Evolutionary conservation across 2,329 filamentous ascomycete genomes (phyloP), one percentile per base, ranked within the genome.

Genomic region (Meredithiella fracta): DNA sequence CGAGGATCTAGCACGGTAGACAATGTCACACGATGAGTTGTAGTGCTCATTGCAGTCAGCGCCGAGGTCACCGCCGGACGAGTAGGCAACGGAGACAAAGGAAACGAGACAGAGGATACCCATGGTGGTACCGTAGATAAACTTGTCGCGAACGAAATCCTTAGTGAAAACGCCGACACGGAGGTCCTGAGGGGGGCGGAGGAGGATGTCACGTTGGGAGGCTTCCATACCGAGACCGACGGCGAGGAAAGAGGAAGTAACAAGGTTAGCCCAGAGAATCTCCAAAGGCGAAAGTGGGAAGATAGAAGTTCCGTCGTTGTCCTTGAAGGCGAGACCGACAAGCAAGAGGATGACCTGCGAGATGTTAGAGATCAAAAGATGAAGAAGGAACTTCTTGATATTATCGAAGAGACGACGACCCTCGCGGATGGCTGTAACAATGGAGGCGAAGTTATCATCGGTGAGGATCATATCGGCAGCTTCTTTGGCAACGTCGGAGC

Each of bases 381-480:
- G 82, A 49, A 86, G 66, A 40, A 80, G 66, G 63, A 80, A 80
- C 74, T 79, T 54, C 64, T 86, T 81, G 59, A 86, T 84, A 60
- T 86, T 86, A 69, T 85, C 81, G 61, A 84, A 83, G 54, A 85
- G 72, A 38, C 82, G 72, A 44, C 83, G 76, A 11, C 83, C 83
- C 66, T 86, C 82, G 64, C 83, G 77, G 49, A 86, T 80, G 34
- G 79, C 82, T n/a, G 79, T 82, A 42, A 86, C 75, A 56, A 86
- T 86, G 26, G 83, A 88, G 9, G 87, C 85, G 65, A 94, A 94
- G 68, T 94, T 90, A 67, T 92, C 87, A 64, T 92, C 86, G 0
- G 86, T 89, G 42, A 94, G 72, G 37, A 94, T 86, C 75, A 94
- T 92, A 64, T 94, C 87, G 1, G 86, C 84, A 2, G 87, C 87